Conservation (phyloP, 352 stramenopile species). For the Phytophthora vignae region DNA sequence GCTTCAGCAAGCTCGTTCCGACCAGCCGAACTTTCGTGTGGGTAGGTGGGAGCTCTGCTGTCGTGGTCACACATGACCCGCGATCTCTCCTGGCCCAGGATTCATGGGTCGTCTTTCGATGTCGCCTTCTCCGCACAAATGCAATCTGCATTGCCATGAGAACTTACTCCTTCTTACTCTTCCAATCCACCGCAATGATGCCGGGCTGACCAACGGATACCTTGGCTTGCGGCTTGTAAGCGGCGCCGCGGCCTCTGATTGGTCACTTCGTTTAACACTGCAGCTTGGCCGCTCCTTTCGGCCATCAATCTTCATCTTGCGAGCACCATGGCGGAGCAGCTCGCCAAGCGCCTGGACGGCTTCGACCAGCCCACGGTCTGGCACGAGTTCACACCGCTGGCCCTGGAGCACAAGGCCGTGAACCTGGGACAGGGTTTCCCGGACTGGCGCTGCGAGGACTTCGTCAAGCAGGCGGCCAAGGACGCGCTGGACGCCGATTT, state of each 20-base stretch:
- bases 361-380: constrained; percentile 86
- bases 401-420: constrained; percentile 87
- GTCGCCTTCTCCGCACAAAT: neutral
- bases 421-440: constrained; percentile 96
- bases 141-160: neutral
- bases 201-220: neutral
- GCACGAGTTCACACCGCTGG: constrained; percentile 92
- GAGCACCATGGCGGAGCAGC: constrained; percentile 59
- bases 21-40: too few relatives aligned
- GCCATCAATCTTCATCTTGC: constrained; percentile 21
- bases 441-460: constrained; percentile 94
- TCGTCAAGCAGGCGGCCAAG: constrained; percentile 95
- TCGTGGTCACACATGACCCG: too few relatives aligned
- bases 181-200: constrained; percentile 21
- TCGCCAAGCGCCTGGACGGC: constrained; percentile 67
- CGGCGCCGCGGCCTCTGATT: constrained; percentile 16
- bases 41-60: too few relatives aligned
- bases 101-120: too few relatives aligned
- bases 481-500: constrained; percentile 92
- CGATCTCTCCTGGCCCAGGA: too few relatives aligned
- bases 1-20: too few relatives aligned
- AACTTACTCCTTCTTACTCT: neutral
- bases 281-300: constrained; percentile 9
- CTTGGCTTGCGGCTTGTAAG: constrained; percentile 7
- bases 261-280: constrained; percentile 16